Base-by-base conservation (phyloP, 257 asterid genomes). In the Nicotiana attenuata region DNA sequence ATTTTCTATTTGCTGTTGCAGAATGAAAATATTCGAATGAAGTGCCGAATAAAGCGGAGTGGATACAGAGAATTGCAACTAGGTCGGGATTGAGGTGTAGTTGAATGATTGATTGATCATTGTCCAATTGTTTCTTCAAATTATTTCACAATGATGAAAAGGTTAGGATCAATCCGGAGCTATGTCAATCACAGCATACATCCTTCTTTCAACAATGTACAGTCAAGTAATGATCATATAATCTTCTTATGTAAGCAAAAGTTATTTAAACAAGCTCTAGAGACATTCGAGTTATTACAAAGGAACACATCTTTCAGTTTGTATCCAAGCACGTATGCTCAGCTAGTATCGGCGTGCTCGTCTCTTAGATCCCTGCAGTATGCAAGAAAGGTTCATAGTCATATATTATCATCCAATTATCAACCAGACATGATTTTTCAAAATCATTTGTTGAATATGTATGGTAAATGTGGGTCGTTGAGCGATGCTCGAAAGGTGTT, bases 371-470 rank as follows among this genome's bases (percentile, higher is more conserved):
- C 91, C 57, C 50, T 88, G 65, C 87, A 89, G 19, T 82, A 87
- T 83, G 97, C 92, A 22, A 86, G 89, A 81, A 87, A 82, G 76
- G 81, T 92, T 22, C 91, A 93, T 81, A 68, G 55, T 78, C 94
- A 90, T 81, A 57, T 91, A 52, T 80, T 82, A 86, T 80, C 80
- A 66, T 91, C 90, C 45, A 84, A 80, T 50, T 84, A 82, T 86
- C 85, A 85, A 65, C 91, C 93, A 16, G 88, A 93, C 69, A 82
- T 88, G 89, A 89, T 89, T 80, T 92, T 93, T 65, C 91, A 86
- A 83, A 93, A 93, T 82, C 97, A 93, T 83, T 81, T 92, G 71
- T 85, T 93, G 80, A 93, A 89, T 69, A 91, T 92, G 97, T 92
- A 88, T 82, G 97, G 97, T 63, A 93, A 91, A 86, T 93, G 97